These are phyloP conservation scores for Candida nemodendra DNA, from an alignment of 805 yeast genomes.

Conservation along the genomic window DNA sequence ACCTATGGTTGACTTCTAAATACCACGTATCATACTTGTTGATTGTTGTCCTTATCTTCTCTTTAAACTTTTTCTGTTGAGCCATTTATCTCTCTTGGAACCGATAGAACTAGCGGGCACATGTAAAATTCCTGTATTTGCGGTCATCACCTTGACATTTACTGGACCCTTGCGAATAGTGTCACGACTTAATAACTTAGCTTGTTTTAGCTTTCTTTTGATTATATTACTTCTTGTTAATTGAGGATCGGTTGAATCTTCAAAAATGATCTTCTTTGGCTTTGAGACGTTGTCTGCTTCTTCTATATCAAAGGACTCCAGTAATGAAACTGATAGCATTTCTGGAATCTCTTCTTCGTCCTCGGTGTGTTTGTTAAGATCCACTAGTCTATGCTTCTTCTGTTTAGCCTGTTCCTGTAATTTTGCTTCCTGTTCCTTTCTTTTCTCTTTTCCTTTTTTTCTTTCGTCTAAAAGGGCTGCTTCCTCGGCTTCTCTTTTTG, in stretches of 20 bases:
- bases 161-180: constrained; percentile 40
- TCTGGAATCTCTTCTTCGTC: constrained; percentile 32
- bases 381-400: constrained; percentile 16
- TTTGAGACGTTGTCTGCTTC: constrained; percentile 5
- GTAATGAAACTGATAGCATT: constrained; percentile 39
- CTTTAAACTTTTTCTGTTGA: constrained; percentile 25
- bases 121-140: constrained; percentile 14
- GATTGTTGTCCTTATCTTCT: too few species aligned
- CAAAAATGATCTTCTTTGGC: constrained; percentile 36
- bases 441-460: constrained; percentile 26
- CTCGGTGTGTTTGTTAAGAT: constrained; percentile 6
- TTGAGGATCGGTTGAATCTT: constrained; percentile 24
- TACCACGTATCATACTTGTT: too few species aligned
- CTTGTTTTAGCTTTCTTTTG: constrained; percentile 29
- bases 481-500: constrained; percentile 25
- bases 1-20: too few species aligned
- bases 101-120: constrained; percentile 25
- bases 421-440: constrained; percentile 35
- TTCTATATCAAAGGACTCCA: constrained; percentile 30
- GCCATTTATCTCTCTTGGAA: constrained; percentile 28
- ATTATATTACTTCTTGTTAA: constrained; percentile 12
- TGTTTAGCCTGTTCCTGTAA: constrained; percentile 33
- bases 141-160: constrained; percentile 34
- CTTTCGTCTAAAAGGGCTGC: constrained; percentile 23
- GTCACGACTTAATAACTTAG: constrained; percentile 31